Percentiles rank a stretch among this genome's conserved stretches.
Evolutionary conservation across 2,329 filamentous ascomycete genomes (phyloP).

Genomic region (Fusarium kyushuense): DNA sequence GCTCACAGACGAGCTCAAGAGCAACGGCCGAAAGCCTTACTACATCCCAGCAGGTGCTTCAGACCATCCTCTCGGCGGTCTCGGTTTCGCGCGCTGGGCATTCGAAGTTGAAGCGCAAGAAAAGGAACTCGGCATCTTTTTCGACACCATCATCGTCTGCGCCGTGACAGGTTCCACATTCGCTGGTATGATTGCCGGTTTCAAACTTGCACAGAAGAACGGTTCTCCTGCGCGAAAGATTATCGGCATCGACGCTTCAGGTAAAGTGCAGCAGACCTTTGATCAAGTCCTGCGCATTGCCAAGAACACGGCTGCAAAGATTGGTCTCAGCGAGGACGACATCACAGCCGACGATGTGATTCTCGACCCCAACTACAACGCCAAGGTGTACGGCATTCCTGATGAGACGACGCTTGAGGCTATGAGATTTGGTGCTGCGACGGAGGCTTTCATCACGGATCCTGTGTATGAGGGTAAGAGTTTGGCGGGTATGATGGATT

Average conservation of each 20-base stretch:
- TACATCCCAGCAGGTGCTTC: conserved; percentile 79
- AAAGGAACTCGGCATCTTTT: conserved; percentile 69
- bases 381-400: conserved; percentile 74
- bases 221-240: conserved; percentile 64
- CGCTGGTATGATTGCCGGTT: conserved; percentile 79
- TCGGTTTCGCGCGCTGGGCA: conserved; percentile 78
- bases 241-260: conserved; percentile 71
- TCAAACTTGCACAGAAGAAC: conserved; percentile 69
- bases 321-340: conserved; percentile 70
- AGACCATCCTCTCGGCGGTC: conserved; percentile 75
- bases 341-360: conserved; percentile 72
- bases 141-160: conserved; percentile 76
- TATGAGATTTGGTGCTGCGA: conserved; percentile 75
- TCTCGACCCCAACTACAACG: conserved; percentile 73
- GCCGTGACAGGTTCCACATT: conserved; percentile 78
- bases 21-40: conserved; percentile 71
- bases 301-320: conserved; percentile 70
- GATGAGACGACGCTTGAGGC: conserved; percentile 74
- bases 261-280: conserved; percentile 65
- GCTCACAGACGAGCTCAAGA: conserved; percentile 65
- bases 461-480: conserved; percentile 83
- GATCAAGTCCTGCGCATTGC: conserved; percentile 76
- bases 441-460: conserved; percentile 80
- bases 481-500: conserved; percentile 76
- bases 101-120: conserved; percentile 76